Conservation (phyloP, 2,329 filamentous ascomycete species). For the Cladosporium phlei region DNA sequence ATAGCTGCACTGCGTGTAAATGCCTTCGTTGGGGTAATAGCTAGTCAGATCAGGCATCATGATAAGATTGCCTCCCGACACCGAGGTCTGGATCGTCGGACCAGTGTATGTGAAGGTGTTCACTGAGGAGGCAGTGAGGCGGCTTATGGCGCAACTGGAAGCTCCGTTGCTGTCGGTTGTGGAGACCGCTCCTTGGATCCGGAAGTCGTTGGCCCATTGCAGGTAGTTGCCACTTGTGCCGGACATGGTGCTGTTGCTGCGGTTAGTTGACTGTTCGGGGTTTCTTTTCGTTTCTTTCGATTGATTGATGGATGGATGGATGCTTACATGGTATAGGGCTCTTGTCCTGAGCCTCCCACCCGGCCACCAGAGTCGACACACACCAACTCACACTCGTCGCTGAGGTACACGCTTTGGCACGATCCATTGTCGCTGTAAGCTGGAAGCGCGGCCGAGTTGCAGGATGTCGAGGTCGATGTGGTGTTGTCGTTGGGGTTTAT, state of each 20-base stretch:
- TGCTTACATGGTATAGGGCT: not conserved
- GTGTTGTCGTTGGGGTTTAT: constrained; percentile 4
- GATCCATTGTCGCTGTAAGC: not conserved
- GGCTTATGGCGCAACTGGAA: not conserved
- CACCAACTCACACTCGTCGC: constrained; percentile 3
- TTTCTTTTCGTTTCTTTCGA: too few species aligned
- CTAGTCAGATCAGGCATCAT: not conserved
- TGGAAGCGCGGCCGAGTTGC: not conserved
- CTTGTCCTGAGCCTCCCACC: not conserved
- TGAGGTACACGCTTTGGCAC: not conserved
- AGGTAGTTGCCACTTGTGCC: not conserved
- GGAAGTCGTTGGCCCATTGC: not conserved
- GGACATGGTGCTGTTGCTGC: not conserved
- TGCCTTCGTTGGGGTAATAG: not conserved
- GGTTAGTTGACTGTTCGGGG: too few species aligned
- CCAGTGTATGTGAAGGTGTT: constrained; percentile 1
- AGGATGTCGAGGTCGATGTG: not conserved
- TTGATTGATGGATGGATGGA: too few species aligned
- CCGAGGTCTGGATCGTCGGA: not conserved
- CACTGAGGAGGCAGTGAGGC: not conserved
- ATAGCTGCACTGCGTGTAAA: constrained; percentile 2
- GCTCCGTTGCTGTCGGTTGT: constrained; percentile 5
- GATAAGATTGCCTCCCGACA: not conserved
- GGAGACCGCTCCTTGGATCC: not conserved
- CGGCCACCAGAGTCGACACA: not conserved